phyloP scores from a whole-genome alignment of 345 rosid species.

The Gynandropsis gynandra region DNA sequence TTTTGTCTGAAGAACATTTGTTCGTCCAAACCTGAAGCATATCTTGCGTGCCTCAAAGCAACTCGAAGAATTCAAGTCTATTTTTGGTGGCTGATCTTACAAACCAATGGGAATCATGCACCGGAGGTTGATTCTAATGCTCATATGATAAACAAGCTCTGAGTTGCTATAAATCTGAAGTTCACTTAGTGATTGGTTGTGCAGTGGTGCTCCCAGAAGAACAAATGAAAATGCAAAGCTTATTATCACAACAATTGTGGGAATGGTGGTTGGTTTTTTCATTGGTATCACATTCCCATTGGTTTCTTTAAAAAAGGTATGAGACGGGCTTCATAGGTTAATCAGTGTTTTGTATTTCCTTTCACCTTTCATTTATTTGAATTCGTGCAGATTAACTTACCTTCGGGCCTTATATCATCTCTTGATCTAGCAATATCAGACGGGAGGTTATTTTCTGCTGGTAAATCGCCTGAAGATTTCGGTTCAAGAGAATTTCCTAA shows the following conservation, averaged over 20 bases:
- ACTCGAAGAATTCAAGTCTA: constrained; percentile 22
- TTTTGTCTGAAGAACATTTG: not conserved
- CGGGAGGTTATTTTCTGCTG: constrained; percentile 25
- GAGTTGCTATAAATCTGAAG: not conserved
- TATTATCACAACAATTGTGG: constrained; percentile 46
- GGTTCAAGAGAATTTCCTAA: constrained; percentile 33
- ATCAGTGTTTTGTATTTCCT: not conserved
- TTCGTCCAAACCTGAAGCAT: constrained; percentile 22
- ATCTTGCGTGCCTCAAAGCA: constrained; percentile 23
- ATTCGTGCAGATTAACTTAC: constrained; percentile 55
- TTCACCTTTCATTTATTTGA: constrained; percentile 23
- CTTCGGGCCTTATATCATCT: constrained; percentile 45
- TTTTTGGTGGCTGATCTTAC: constrained; percentile 23
- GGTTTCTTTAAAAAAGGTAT: constrained; percentile 57
- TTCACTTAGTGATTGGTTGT: constrained; percentile 3
- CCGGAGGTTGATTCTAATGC: constrained; percentile 47
- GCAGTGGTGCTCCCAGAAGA: constrained; percentile 59
- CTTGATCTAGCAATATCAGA: constrained; percentile 35
- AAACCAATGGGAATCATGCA: constrained; percentile 41
- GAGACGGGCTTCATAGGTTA: constrained; percentile 1
- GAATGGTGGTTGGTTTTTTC: constrained; percentile 66
- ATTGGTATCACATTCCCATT: constrained; percentile 65
- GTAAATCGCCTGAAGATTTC: constrained; percentile 33
- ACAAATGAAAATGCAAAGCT: constrained; percentile 49
- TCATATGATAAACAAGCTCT: not conserved